Base-by-base conservation (phyloP, 2,329 filamentous ascomycete species). In the Amesomyces nigricolor region DNA sequence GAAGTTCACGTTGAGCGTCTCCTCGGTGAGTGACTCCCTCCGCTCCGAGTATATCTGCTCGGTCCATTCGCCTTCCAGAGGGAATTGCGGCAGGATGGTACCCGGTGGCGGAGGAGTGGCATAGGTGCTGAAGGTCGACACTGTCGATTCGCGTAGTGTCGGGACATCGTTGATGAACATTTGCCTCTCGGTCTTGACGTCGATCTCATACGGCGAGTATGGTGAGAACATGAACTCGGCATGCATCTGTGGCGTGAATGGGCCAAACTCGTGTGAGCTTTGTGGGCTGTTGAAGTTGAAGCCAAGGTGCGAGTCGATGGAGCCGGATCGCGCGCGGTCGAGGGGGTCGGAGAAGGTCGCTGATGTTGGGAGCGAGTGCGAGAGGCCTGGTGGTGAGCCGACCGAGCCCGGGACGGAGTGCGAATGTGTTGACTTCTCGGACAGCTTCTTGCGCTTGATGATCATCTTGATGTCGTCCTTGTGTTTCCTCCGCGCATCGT, bases 381-480 rank as follows among this genome's bases (percentile, higher is more conserved):
- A 89, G 54, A 94, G 79, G 62, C 86, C 85, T 9, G 88, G 88
- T 61, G 89, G 89, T 54, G 88, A 88, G 71, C 81, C 76, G 63
- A 81, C 74, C 40, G 79, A 76, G 52, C 77, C 78, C 61, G 78
- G 76, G 54, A 82, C 76, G 44, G 75, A 75, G 65, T 78, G 73
- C 51, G 83, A 74, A 65, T 78, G 73, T 48, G 83, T 79, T 51
- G 82, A 78, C 82, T 96, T 96, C 74, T 96, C 92, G 26, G 86
- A 85, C 63, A 95, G 80, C 81, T 97, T 97, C 70, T 94, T 97
- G 70, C 87, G 84, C 83, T 96, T 96, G 78, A 99, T 97, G 72
- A 92, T 89, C 73, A 88, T 87, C 80, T 99, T 99, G 79, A 99
- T 95, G 64, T 86, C 77, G 69, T 97, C 94, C 76, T 97, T 99